These are phyloP conservation scores for Physcomitrellopsis africana DNA, from an alignment of 225 moss, liverwort and hornwort genomes.

Conservation along the genomic window DNA sequence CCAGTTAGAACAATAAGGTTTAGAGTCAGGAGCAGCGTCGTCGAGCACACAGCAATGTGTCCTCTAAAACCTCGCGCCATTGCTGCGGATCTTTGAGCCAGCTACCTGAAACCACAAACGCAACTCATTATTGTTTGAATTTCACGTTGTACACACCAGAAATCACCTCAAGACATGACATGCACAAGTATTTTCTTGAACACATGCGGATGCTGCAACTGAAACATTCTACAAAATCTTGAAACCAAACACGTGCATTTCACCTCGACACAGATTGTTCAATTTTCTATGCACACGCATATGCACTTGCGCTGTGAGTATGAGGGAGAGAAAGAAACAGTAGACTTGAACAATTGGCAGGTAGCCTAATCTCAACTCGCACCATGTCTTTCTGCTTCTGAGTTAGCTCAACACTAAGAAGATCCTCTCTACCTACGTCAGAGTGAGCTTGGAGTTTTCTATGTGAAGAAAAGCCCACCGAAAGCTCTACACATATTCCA, in stretches of 20 bases:
- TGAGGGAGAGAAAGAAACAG: neutral
- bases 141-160: neutral
- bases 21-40: conserved; percentile 55
- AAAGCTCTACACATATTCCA: neutral
- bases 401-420: neutral
- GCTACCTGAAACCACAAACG: conserved; percentile 30
- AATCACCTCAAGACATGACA: too few species aligned
- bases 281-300: too few species aligned
- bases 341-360: neutral
- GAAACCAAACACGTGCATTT: neutral
- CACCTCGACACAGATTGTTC: too few species aligned
- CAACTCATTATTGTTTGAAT: neutral
- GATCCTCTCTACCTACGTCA: neutral
- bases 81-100: conserved; percentile 28
- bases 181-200: neutral
- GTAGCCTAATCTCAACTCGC: neutral
- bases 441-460: neutral
- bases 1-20: conserved; percentile 56
- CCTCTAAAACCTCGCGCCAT: conserved; percentile 61
- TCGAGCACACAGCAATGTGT: conserved; percentile 65
- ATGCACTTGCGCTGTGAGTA: too few species aligned
- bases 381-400: too few species aligned
- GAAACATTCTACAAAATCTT: neutral
- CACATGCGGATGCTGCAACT: neutral
- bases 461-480: neutral